A percentile compares a stretch with the other conserved stretches of the same genome.
phyloP scores from a whole-genome alignment of 2,329 filamentous ascomycete genomes.

The Diaporthe destruens region DNA sequence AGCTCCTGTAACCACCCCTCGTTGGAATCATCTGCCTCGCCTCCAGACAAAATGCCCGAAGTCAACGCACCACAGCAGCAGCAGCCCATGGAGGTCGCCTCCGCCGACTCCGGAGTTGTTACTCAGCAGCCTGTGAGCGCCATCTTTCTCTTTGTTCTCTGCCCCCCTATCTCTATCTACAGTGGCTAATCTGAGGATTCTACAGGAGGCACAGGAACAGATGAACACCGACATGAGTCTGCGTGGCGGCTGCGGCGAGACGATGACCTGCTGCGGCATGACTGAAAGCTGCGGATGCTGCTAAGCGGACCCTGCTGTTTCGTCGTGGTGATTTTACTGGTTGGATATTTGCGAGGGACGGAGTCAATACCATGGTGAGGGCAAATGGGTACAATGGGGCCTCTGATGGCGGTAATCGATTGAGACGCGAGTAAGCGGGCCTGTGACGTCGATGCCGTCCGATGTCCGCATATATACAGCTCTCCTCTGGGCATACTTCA shows the following conservation, averaged over 20 bases:
- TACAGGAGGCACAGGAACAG: slow-evolving; percentile 8
- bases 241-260: slow-evolving; percentile 40
- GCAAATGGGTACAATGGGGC: no score
- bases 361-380: neutral
- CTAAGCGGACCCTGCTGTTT: neutral
- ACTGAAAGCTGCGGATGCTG: slow-evolving; percentile 40
- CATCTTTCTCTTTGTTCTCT: no score
- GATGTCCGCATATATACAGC: neutral
- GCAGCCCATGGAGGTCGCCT: slow-evolving; percentile 34
- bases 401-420: no score
- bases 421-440: neutral
- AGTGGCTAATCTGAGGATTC: neutral
- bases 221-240: slow-evolving; percentile 35
- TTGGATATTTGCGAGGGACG: neutral
- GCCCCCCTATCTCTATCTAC: neutral
- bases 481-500: neutral
- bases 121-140: slow-evolving; percentile 34
- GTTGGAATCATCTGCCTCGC: neutral
- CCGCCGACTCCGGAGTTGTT: slow-evolving; percentile 6
- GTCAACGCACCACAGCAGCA: slow-evolving; percentile 28
- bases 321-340: no score
- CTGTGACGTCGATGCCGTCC: neutral
- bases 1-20: no score
- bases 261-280: slow-evolving; percentile 40
- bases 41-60: slow-evolving; percentile 26